Percentiles rank a stretch among this genome's conserved stretches.
Conservation (phyloP, 345 rosid species). For the Psidium friedrichsthalianum region DNA sequence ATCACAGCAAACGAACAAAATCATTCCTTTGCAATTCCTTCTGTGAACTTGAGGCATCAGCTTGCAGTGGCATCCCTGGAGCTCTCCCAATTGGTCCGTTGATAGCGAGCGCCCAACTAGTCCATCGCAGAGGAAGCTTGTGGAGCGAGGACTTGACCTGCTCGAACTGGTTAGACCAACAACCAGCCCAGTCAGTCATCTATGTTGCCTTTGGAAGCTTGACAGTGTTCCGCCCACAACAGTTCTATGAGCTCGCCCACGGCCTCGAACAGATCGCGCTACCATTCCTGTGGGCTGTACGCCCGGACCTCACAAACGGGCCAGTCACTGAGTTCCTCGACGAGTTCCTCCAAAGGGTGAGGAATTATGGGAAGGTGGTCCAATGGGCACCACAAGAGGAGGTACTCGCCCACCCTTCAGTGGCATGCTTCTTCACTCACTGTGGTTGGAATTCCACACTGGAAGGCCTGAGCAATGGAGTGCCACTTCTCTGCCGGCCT, state of each 20-base stretch:
- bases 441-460: slow-evolving; percentile 12
- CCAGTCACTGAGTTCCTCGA: background rate
- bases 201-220: slow-evolving; percentile 42
- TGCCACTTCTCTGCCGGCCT: slow-evolving; percentile 29
- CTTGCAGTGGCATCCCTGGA: slow-evolving; percentile 3
- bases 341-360: slow-evolving; percentile 4
- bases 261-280: slow-evolving; percentile 15
- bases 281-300: slow-evolving; percentile 27
- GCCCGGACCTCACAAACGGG: slow-evolving; percentile 2
- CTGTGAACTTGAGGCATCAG: background rate
- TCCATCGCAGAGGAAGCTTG: slow-evolving; percentile 1
- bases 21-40: slow-evolving; percentile 3
- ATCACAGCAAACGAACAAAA: background rate
- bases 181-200: slow-evolving; percentile 16
- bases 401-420: slow-evolving; percentile 14
- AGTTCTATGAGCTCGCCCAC: slow-evolving; percentile 24
- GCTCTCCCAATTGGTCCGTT: slow-evolving; percentile 20
- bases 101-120: background rate
- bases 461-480: slow-evolving; percentile 11
- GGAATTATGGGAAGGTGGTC: background rate
- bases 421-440: slow-evolving; percentile 17
- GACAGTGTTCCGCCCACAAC: slow-evolving; percentile 2
- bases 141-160: slow-evolving; percentile 18
- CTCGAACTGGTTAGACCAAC: slow-evolving; percentile 36
- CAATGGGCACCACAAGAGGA: slow-evolving; percentile 16